A percentile compares a stretch with the other conserved stretches of the same genome.
Conservation (phyloP, 306 rosid species). For the Lithocarpus polystachyus region DNA sequence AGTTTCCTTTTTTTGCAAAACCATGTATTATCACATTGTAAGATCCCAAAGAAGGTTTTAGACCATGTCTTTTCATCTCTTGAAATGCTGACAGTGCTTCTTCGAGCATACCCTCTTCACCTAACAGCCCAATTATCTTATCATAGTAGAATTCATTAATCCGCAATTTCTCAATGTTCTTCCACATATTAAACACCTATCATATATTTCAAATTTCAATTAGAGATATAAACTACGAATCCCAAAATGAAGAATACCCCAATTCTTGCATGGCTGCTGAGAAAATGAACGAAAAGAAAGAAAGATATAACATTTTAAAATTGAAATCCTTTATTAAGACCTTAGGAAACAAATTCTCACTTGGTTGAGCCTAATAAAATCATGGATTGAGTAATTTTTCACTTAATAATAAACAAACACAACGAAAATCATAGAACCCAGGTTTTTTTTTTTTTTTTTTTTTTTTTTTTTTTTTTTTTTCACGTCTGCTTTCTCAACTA, state of each 20-base stretch:
- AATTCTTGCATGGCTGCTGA: background rate
- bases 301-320: background rate
- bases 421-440: background rate
- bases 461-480: no score
- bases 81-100: constrained; percentile 43
- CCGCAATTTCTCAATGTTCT: constrained; percentile 50
- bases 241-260: background rate
- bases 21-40: constrained; percentile 60
- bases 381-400: background rate
- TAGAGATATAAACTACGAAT: background rate
- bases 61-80: constrained; percentile 50
- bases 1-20: constrained; percentile 45
- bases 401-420: background rate
- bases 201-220: constrained; percentile 22
- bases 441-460: background rate
- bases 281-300: background rate
- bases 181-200: constrained; percentile 72
- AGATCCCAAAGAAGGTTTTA: constrained; percentile 39
- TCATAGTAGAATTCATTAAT: constrained; percentile 51
- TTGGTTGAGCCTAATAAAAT: background rate
- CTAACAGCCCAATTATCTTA: constrained; percentile 47
- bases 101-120: constrained; percentile 54
- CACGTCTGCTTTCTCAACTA: background rate
- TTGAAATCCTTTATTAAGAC: background rate
- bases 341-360: background rate